phyloP scores from a whole-genome alignment of 169 alveolate species.

The Plasmodium falciparum region DNA sequence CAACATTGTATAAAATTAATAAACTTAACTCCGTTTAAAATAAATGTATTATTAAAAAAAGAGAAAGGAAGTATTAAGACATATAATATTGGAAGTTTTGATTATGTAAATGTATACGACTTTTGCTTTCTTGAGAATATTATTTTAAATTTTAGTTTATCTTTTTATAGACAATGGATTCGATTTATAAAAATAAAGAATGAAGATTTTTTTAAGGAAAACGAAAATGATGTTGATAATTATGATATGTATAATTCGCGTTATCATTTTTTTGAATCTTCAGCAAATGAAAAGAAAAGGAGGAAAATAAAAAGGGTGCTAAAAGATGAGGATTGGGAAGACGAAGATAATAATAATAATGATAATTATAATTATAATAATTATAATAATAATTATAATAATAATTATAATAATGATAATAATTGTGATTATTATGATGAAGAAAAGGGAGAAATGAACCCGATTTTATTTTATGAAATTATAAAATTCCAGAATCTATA shows the following conservation, averaged over 20 bases:
- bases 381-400: neutral
- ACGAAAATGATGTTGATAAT: too few species aligned
- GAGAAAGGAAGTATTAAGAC: constrained; percentile 72
- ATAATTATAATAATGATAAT: neutral
- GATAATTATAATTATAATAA: too few species aligned
- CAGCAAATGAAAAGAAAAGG: neutral
- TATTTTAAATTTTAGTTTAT: constrained; percentile 41
- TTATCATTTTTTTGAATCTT: neutral
- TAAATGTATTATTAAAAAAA: constrained; percentile 37
- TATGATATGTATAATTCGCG: neutral
- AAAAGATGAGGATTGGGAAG: neutral
- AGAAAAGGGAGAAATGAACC: neutral
- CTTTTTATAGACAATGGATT: constrained; percentile 33
- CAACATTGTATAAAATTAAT: constrained; percentile 24
- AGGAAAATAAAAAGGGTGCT: neutral
- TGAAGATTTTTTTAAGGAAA: constrained; percentile 13
- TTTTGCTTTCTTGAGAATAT: constrained; percentile 39
- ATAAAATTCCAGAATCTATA: constrained; percentile 19
- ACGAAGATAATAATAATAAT: neutral
- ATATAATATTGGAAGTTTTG: constrained; percentile 25
- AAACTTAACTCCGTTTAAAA: constrained; percentile 38
- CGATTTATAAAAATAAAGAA: constrained; percentile 26
- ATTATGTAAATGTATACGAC: constrained; percentile 39
- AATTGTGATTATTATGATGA: neutral
- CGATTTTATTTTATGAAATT: constrained; percentile 21